Evolutionary conservation across 2,329 filamentous ascomycete species (phyloP), one percentile per base, ranked within the genome.

Genomic region (Aspergillus hiratsukae): DNA sequence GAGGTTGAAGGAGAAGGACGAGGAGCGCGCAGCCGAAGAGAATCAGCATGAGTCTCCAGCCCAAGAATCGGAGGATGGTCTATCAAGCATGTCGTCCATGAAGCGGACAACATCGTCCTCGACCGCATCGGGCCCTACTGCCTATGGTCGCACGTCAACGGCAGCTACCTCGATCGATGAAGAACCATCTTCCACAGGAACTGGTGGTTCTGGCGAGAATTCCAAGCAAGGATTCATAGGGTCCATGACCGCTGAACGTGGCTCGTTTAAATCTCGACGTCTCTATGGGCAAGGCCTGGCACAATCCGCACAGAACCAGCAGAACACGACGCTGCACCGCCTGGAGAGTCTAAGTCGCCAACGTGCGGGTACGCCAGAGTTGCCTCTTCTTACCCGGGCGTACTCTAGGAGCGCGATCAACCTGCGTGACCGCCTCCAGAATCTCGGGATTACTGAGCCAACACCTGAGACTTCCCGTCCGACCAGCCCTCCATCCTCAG

Each of bases 111-210:
- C 91, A 0, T 78, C 78, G n/a, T 94, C 89, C 1, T 97, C 93
- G 0, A 95, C 90, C 0, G 88, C 86, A 6, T 94, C 91, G 3
- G 81, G 79, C 4, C 87, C 85, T 5, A 86, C 84, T 5, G 86
- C 85, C 0, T 82, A 86, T 41, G 83, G 84, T 27, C 86, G 90
- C 28, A 87, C 85, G 54, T 97, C 93, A 0, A 96, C 92, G 1
- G 90, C 91, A 6, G 91, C 91, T 3, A 97, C 91, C 0, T 97
- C 93, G 0, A 79, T 95, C 51, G 85, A 87, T n/a, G 96, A 91
- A 0, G 90, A 93, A 71, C 72, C n/a, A 45, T 52, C 57, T 63
- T 75, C 64, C 27, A 53, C 59, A 17, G 54, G 55, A 19, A 55
- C 58, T 17, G 54, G 43, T 28, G 51, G 56, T 37, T 43, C 55